phyloP scores from a whole-genome alignment of 164 flowering plant species.

The Hamamelis virginiana region DNA sequence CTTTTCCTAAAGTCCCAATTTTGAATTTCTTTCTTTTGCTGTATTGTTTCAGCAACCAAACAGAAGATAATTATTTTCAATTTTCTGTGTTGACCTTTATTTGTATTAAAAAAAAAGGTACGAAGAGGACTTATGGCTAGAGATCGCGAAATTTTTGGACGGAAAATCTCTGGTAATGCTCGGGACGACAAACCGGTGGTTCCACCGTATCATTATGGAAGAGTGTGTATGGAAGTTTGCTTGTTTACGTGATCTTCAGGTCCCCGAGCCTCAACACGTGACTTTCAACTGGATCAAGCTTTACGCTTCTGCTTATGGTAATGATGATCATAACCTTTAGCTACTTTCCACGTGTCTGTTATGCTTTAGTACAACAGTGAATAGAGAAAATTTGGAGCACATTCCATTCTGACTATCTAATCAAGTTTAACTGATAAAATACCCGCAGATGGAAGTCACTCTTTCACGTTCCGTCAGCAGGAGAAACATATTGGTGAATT shows the following conservation, averaged over 20 bases:
- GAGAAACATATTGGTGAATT: conserved; percentile 86
- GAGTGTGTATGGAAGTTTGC: conserved; percentile 80
- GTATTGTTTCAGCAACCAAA: too few species aligned
- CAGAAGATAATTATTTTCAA: too few species aligned
- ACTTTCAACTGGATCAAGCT: conserved; percentile 69
- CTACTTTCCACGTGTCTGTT: neutral
- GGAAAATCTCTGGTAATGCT: conserved; percentile 80
- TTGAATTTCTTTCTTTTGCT: too few species aligned
- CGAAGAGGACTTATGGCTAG: conserved; percentile 86
- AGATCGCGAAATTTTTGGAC: conserved; percentile 76
- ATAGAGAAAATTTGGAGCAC: neutral
- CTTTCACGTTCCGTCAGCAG: conserved; percentile 61
- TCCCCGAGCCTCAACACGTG: conserved; percentile 50
- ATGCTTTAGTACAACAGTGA: neutral
- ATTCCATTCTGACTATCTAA: neutral
- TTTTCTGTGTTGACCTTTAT: neutral
- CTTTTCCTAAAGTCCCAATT: too few species aligned
- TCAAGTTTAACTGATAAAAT: neutral
- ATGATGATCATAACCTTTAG: neutral
- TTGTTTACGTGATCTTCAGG: conserved; percentile 83
- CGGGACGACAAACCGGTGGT: conserved; percentile 69
- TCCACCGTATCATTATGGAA: conserved; percentile 51
- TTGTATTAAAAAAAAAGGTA: conserved; percentile 32
- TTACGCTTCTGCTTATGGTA: conserved; percentile 77
- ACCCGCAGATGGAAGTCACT: conserved; percentile 86